These are phyloP conservation scores for Calycina herbarum DNA, from an alignment of 2,329 filamentous ascomycete species.

Conservation along the genomic window DNA sequence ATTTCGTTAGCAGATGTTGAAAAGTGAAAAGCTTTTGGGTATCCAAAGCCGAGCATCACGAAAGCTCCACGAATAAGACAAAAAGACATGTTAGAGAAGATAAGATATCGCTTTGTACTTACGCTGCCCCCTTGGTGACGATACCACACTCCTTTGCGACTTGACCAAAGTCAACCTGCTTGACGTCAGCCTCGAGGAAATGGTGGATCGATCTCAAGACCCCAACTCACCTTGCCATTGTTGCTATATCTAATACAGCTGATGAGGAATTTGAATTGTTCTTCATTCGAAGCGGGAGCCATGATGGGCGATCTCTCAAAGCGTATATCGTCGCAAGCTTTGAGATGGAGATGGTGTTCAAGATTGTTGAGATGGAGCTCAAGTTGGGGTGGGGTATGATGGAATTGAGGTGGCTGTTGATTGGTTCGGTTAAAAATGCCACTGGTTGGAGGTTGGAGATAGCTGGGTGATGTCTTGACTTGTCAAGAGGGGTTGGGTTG, in stretches of 20 bases:
- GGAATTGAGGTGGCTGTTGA: not conserved
- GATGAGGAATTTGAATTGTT: slow-evolving; percentile 66
- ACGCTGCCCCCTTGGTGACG: slow-evolving; percentile 68
- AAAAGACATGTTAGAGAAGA: not conserved
- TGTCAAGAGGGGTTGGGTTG: not conserved
- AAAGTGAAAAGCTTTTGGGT: not conserved
- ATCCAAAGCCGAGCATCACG: not conserved
- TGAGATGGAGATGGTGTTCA: not conserved
- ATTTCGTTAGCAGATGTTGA: slow-evolving; percentile 5
- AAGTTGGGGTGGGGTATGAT: not conserved
- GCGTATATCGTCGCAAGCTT: not conserved
- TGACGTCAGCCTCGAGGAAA: not conserved
- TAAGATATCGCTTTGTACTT: slow-evolving; percentile 40
- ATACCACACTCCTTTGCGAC: slow-evolving; percentile 66
- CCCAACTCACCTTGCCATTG: slow-evolving; percentile 55
- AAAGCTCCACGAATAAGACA: not conserved
- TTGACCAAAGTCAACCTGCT: slow-evolving; percentile 63
- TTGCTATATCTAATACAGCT: slow-evolving; percentile 62
- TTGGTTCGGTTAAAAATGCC: not conserved
- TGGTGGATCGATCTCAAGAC: not conserved
- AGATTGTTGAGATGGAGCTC: not conserved
- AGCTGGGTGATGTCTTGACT: not conserved
- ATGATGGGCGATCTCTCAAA: slow-evolving; percentile 38
- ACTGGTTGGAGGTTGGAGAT: not conserved
- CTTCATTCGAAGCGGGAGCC: slow-evolving; percentile 50